Base-by-base conservation (phyloP, 306 rosid species). In the Cotoneaster glaucophyllus region DNA sequence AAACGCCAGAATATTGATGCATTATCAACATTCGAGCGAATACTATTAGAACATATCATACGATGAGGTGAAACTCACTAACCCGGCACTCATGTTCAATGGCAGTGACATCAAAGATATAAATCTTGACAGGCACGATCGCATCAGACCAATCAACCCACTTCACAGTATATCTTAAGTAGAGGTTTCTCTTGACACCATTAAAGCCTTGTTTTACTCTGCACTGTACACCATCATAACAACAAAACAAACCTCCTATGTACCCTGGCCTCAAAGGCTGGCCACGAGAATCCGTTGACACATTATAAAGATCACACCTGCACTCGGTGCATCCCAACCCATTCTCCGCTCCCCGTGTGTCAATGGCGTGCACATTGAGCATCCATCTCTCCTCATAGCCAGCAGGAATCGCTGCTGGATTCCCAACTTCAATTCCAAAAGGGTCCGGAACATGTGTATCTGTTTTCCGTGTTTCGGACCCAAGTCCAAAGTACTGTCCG, bases 341-440 rank as follows among this genome's bases (percentile, higher is more conserved):
- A 52, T 91, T 90, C 71, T 43, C 92, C 0, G 73, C 88, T 0
- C 90, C 97, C 0, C 97, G 69, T 1, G 97, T 91, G 81, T 93
- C 98, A 21, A 91, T 91, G 1, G 90, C 98, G 44, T 93, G 98
- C 12, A 93, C 78, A 41, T 89, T 91, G 24, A 93, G 62, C 56
- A 88, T 0, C 98, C 97, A 93, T 52, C 79, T 77, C 86, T 93
- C 96, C 77, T 93, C 93, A 71, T 79, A 84, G 17, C 91, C 97
- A 2, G 73, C 69, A 19, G 93, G 96, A 77, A 87, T 67, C 31
- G 85, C 82, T 6, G 69, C 84, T 22, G 84, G 87, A 80, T 93
- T 82, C 7, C 97, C 96, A 28, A 84, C 39, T 71, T 89, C 96
- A 17, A 89, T 75, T 6, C 97, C 97, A 71, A 74, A 91, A 54